A percentile compares a stretch with the other conserved stretches of the same genome.
Conservation (phyloP, 176 grass and related monocot species). For the Zea luxurians region DNA sequence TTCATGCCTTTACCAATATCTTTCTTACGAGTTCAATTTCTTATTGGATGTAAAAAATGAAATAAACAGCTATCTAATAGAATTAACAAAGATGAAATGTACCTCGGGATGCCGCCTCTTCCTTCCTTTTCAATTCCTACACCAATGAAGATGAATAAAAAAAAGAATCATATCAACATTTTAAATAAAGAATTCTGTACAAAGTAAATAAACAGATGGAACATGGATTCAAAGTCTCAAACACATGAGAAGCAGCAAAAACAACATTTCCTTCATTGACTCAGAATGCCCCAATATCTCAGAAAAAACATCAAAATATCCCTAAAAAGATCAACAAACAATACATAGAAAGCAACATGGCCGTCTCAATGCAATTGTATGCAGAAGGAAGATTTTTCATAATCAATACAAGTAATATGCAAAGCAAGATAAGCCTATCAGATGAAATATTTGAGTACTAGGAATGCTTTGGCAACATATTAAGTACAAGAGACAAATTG, state of each 20-base stretch:
- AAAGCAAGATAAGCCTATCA: conserved; percentile 14
- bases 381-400: neutral
- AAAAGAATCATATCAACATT: conserved; percentile 12
- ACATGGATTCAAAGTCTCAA: neutral
- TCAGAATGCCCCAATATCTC: conserved; percentile 2
- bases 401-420: conserved; percentile 21
- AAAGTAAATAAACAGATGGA: conserved; percentile 21
- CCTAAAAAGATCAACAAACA: neutral
- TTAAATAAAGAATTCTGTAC: conserved; percentile 8
- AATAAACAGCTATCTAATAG: conserved; percentile 9
- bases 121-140: conserved; percentile 90
- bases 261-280: neutral
- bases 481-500: conserved; percentile 13
- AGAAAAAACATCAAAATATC: neutral
- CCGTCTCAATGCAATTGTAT: neutral
- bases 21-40: conserved; percentile 11
- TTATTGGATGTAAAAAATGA: conserved; percentile 21
- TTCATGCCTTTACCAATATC: conserved; percentile 20
- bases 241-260: neutral
- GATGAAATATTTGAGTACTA: conserved; percentile 17
- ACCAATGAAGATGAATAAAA: conserved; percentile 6
- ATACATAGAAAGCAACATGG: conserved; percentile 28
- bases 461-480: conserved; percentile 6
- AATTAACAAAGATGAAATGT: conserved; percentile 13
- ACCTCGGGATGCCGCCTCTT: conserved; percentile 85